These are phyloP conservation scores for Drechslerella stenobrocha DNA, from an alignment of 2,329 filamentous ascomycete species.

Conservation along the genomic window DNA sequence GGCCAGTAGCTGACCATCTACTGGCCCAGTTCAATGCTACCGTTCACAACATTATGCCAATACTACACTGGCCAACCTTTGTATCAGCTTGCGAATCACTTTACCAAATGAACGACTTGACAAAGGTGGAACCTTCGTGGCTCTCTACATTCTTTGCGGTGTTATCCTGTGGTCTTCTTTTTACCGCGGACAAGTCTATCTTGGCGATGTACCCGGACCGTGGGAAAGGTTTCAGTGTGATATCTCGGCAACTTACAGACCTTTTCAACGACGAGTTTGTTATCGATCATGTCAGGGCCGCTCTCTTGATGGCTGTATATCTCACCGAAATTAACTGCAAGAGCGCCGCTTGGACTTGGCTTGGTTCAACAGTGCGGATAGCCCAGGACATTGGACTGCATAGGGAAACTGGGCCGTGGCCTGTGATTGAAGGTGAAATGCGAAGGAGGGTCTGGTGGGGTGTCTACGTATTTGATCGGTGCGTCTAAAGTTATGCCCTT, in stretches of 20 bases:
- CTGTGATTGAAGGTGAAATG: slow-evolving; percentile 79
- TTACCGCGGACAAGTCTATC: slow-evolving; percentile 62
- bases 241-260: slow-evolving; percentile 70
- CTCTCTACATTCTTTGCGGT: slow-evolving; percentile 79
- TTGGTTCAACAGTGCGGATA: slow-evolving; percentile 75
- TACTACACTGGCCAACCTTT: slow-evolving; percentile 86
- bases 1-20: slow-evolving; percentile 70
- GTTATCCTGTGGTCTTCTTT: slow-evolving; percentile 78
- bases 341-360: slow-evolving; percentile 82
- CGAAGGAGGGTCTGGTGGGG: slow-evolving; percentile 83
- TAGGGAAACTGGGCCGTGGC: slow-evolving; percentile 71
- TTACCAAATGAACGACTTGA: slow-evolving; percentile 68
- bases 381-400: slow-evolving; percentile 84
- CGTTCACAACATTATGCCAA: slow-evolving; percentile 77
- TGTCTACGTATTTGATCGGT: slow-evolving; percentile 86
- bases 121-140: slow-evolving; percentile 69
- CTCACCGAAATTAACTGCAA: slow-evolving; percentile 84
- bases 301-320: slow-evolving; percentile 75
- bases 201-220: slow-evolving; percentile 59
- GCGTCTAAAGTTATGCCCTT: slow-evolving; percentile 51
- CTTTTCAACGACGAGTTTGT: slow-evolving; percentile 78
- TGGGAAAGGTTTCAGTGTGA: slow-evolving; percentile 70
- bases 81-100: slow-evolving; percentile 73
- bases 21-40: slow-evolving; percentile 75
- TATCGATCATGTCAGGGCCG: slow-evolving; percentile 72